These are phyloP conservation scores for Cercophora samala DNA, from an alignment of 495 filamentous ascomycete species.

Conservation along the genomic window DNA sequence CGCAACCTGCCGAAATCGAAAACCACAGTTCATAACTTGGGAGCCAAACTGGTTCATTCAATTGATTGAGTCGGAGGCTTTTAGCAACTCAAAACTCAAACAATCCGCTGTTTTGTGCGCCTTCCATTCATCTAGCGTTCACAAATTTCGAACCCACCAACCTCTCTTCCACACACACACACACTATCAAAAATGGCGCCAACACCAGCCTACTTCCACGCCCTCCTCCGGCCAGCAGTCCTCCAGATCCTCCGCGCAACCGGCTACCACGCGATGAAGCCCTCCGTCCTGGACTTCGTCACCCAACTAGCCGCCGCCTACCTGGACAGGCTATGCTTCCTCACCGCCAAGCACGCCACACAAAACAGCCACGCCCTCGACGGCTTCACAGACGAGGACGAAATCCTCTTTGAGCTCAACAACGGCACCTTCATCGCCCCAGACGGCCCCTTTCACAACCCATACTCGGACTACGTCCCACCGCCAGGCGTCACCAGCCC, in stretches of 20 bases:
- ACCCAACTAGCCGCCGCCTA: constrained; percentile 74
- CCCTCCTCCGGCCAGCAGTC: constrained; percentile 75
- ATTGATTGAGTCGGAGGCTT: background rate
- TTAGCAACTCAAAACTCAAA: background rate
- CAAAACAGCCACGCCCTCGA: constrained; percentile 35
- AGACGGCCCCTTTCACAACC: background rate
- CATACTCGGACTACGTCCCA: background rate
- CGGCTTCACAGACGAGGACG: constrained; percentile 22
- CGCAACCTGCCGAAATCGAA: background rate
- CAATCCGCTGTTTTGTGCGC: background rate
- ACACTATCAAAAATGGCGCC: constrained; percentile 35
- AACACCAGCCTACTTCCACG: constrained; percentile 58
- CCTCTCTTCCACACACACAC: too few species aligned
- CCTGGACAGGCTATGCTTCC: constrained; percentile 61
- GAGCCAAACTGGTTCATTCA: background rate
- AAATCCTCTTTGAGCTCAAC: constrained; percentile 55
- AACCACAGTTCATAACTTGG: background rate
- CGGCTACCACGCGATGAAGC: constrained; percentile 73
- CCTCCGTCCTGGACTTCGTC: constrained; percentile 73
- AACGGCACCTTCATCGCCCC: background rate
- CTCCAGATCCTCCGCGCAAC: constrained; percentile 83
- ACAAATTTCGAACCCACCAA: background rate
- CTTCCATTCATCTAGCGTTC: background rate
- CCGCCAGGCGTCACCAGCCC: background rate
- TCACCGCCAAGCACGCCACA: constrained; percentile 58